Evolutionary conservation across 352 stramenopile species (phyloP).

Genomic region (Blastocystis sp.): DNA sequence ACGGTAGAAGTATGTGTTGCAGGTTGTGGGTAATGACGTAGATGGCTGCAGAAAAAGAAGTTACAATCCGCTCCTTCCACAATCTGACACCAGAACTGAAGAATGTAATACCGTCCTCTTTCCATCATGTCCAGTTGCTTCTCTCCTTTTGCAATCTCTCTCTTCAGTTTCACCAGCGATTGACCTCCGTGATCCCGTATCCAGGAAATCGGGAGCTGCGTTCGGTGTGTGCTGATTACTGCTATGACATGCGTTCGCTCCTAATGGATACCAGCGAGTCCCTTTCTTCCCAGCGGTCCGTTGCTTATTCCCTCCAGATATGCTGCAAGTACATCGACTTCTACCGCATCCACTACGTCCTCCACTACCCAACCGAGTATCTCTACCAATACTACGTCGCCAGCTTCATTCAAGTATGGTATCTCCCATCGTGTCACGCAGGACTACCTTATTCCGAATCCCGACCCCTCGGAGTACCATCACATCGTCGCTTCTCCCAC

Average conservation of each 20-base stretch:
- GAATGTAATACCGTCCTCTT: too few species aligned
- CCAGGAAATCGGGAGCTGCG: too few species aligned
- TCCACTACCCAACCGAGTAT: neutral
- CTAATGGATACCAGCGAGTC: neutral
- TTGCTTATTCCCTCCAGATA: neutral
- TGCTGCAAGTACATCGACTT: neutral
- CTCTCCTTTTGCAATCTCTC: too few species aligned
- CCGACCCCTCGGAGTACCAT: neutral
- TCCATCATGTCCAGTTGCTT: too few species aligned
- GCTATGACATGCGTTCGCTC: neutral
- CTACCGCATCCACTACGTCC: neutral
- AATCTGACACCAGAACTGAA: too few species aligned
- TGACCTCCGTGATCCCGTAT: too few species aligned
- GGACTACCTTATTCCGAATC: neutral
- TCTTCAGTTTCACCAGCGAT: too few species aligned
- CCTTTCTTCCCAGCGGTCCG: neutral
- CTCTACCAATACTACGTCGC: neutral
- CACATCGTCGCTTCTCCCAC: neutral
- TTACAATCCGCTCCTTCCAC: too few species aligned
- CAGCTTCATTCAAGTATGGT: constrained; percentile 22
- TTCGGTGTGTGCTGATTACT: neutral
- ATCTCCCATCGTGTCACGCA: neutral
- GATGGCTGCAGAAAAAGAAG: too few species aligned
- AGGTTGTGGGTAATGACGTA: too few species aligned
- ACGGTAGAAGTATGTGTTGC: too few species aligned